phyloP scores from a whole-genome alignment of 768 basidiomycete genomes.

The Naematelia encephala region DNA sequence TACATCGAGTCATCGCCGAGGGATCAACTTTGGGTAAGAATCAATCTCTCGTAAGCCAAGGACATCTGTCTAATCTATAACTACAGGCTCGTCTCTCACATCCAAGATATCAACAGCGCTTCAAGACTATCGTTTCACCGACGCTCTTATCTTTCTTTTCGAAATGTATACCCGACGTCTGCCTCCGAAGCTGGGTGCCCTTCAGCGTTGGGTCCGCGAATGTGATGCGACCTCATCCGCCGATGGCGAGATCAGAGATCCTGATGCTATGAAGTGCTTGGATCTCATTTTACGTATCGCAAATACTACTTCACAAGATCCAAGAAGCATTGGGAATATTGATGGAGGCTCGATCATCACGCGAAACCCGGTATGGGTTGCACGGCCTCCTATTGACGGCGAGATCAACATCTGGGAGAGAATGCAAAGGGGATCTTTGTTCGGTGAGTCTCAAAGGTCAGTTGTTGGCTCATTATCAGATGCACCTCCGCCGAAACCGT shows the following conservation, averaged over 20 bases:
- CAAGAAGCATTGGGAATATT: slow-evolving; percentile 6
- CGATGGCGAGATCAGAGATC: slow-evolving; percentile 54
- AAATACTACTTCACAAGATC: slow-evolving; percentile 16
- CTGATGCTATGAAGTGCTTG: slow-evolving; percentile 55
- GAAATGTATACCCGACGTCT: slow-evolving; percentile 57
- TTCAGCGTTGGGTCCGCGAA: slow-evolving; percentile 61
- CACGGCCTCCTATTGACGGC: slow-evolving; percentile 23
- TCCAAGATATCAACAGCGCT: slow-evolving; percentile 38
- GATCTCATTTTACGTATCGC: slow-evolving; percentile 58
- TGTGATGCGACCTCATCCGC: slow-evolving; percentile 58
- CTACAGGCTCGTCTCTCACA: slow-evolving; percentile 28
- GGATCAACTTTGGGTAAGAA: slow-evolving; percentile 26
- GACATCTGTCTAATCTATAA: neutral
- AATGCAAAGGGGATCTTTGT: slow-evolving; percentile 29
- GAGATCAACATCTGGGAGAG: slow-evolving; percentile 44
- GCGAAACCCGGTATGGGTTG: slow-evolving; percentile 36
- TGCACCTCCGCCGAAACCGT: slow-evolving; percentile 20
- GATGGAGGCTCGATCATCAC: slow-evolving; percentile 23
- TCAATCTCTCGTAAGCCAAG: neutral
- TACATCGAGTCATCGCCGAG: slow-evolving; percentile 40
- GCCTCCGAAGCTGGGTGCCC: slow-evolving; percentile 57
- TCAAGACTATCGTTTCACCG: slow-evolving; percentile 53
- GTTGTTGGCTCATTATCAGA: slow-evolving; percentile 14
- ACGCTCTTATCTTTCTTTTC: slow-evolving; percentile 58
- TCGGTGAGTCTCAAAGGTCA: slow-evolving; percentile 19